Percentiles rank a stretch among this genome's conserved stretches.
These are phyloP conservation scores for Naganishia friedmannii DNA, from an alignment of 768 basidiomycete species.

Conservation along the genomic window DNA sequence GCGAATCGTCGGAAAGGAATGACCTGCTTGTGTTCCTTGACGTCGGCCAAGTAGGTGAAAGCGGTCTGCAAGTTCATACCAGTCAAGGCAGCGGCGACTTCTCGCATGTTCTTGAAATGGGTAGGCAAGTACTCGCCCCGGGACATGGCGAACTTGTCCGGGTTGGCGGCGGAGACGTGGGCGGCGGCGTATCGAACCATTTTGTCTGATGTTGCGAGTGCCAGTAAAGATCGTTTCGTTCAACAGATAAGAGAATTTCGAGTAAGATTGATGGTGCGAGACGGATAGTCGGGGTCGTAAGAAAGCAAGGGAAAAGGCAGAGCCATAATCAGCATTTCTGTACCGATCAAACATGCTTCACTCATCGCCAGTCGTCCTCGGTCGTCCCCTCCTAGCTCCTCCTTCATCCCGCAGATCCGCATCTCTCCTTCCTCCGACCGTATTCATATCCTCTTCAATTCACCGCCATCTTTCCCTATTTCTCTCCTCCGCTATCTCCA, in stretches of 20 bases:
- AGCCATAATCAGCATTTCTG: slow-evolving; percentile 11
- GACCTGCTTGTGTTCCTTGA: slow-evolving; percentile 91
- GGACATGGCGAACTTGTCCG: slow-evolving; percentile 91
- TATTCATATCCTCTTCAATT: background rate
- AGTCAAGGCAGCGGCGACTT: slow-evolving; percentile 90
- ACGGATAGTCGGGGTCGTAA: background rate
- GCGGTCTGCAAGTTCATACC: slow-evolving; percentile 93
- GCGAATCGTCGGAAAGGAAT: slow-evolving; percentile 95
- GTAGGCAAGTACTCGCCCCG: slow-evolving; percentile 97
- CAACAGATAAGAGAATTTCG: background rate
- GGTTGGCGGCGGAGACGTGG: slow-evolving; percentile 73
- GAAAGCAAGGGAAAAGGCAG: background rate
- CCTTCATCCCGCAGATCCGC: background rate
- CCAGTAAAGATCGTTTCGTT: background rate
- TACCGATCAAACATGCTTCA: slow-evolving; percentile 3
- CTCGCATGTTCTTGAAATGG: slow-evolving; percentile 99
- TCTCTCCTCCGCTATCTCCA: background rate
- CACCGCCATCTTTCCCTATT: background rate
- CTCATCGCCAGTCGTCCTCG: background rate
- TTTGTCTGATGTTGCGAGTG: slow-evolving; percentile 18
- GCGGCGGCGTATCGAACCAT: slow-evolving; percentile 88
- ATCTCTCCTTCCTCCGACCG: background rate
- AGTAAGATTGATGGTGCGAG: background rate
- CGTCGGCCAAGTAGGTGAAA: slow-evolving; percentile 87
- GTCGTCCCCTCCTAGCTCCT: background rate